A percentile compares a stretch with the other conserved stretches of the same genome.
phyloP scores from a whole-genome alignment of 225 moss, liverwort and hornwort genomes.

The Marchantia polymorpha region DNA sequence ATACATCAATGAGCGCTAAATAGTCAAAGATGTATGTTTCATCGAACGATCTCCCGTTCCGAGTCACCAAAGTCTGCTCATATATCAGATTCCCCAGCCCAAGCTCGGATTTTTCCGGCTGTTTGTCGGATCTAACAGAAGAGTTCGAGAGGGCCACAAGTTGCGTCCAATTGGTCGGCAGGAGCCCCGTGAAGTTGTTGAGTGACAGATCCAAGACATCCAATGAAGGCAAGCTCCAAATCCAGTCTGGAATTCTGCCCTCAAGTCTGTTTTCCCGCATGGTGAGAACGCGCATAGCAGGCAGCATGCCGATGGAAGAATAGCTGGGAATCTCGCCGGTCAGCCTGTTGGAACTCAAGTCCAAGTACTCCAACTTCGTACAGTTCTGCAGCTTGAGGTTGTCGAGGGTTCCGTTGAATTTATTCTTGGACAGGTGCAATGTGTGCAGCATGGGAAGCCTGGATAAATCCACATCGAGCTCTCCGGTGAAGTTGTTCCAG shows the following conservation, averaged over 20 bases:
- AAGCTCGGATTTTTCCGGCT: background rate
- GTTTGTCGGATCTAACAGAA: background rate
- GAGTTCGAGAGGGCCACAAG: background rate
- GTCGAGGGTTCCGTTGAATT: conserved; percentile 5
- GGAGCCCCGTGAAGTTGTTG: conserved; percentile 1
- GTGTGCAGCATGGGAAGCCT: conserved; percentile 8
- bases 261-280: background rate
- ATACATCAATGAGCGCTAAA: background rate
- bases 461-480: conserved; percentile 9
- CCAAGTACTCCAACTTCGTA: conserved; percentile 13
- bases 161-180: background rate
- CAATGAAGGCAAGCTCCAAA: background rate
- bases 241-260: conserved; percentile 6
- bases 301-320: background rate
- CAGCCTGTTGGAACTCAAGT: conserved; percentile 5
- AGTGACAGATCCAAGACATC: conserved; percentile 6
- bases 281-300: conserved; percentile 7
- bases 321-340: background rate
- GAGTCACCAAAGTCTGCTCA: conserved; percentile 6
- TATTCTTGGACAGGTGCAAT: background rate
- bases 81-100: background rate
- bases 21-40: background rate
- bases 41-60: background rate
- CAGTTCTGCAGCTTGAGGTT: background rate
- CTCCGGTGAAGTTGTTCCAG: conserved; percentile 15